phyloP scores from a whole-genome alignment of 73 alveolate species.

The Blepharisma japonicum region DNA sequence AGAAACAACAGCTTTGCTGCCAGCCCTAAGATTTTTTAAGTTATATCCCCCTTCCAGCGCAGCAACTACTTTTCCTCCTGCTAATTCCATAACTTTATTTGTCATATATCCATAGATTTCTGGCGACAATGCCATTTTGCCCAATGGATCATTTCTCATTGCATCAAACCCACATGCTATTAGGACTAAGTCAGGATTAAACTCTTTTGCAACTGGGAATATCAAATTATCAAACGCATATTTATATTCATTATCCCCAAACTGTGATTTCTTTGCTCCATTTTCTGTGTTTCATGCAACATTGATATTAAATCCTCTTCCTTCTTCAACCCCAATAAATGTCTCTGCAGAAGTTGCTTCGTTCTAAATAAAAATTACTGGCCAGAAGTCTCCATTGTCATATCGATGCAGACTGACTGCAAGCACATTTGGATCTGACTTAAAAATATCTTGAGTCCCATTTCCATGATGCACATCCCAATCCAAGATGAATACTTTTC shows the following conservation, averaged over 20 bases:
- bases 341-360: conserved; percentile 54
- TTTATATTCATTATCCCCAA: conserved; percentile 74
- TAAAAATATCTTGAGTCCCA: conserved; percentile 81
- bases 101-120: conserved; percentile 64
- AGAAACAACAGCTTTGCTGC: conserved; percentile 72
- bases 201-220: conserved; percentile 58
- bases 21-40: conserved; percentile 66
- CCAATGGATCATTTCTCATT: conserved; percentile 82
- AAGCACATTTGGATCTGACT: conserved; percentile 61
- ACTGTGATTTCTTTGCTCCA: conserved; percentile 47
- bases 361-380: conserved; percentile 55
- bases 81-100: conserved; percentile 36
- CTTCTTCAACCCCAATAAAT: conserved; percentile 56
- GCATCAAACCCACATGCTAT: conserved; percentile 89
- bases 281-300: conserved; percentile 69
- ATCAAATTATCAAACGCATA: conserved; percentile 61
- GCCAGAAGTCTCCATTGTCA: conserved; percentile 84
- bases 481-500: conserved; percentile 64
- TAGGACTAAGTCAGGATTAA: conserved; percentile 77
- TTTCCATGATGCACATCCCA: conserved; percentile 94
- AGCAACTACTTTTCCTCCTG: conserved; percentile 55
- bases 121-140: conserved; percentile 60
- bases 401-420: conserved; percentile 77
- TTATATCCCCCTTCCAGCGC: conserved; percentile 96
- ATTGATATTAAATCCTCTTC: conserved; percentile 79